A percentile compares a stretch with the other conserved stretches of the same genome.
phyloP scores from a whole-genome alignment of 345 rosid genomes.

The Gossypium sturtianum region DNA sequence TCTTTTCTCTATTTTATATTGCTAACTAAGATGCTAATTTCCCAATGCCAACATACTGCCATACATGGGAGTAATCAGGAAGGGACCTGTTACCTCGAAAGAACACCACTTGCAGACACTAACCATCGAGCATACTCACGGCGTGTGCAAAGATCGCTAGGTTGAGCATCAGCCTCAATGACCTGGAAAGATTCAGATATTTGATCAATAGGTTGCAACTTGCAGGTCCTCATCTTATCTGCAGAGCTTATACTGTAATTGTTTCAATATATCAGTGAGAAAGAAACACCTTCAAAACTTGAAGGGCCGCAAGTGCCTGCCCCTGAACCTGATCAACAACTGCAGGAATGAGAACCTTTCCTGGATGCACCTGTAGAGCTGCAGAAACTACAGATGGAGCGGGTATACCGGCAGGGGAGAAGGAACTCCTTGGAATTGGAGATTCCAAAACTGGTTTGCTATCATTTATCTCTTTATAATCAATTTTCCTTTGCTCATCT shows the following conservation, averaged over 20 bases:
- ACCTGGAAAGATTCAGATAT: conserved; percentile 43
- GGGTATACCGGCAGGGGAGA: conserved; percentile 66
- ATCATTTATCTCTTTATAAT: conserved; percentile 27
- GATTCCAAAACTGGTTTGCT: conserved; percentile 29
- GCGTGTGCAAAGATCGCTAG: conserved; percentile 76
- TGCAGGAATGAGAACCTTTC: conserved; percentile 73
- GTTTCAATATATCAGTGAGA: not conserved
- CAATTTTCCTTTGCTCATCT: conserved; percentile 27
- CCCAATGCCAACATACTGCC: conserved; percentile 11
- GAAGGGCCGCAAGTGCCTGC: conserved; percentile 83
- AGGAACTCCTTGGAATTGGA: conserved; percentile 30
- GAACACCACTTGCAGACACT: conserved; percentile 71
- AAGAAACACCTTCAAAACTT: conserved; percentile 64
- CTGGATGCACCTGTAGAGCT: conserved; percentile 61
- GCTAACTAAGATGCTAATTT: conserved; percentile 16
- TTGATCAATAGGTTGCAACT: conserved; percentile 12
- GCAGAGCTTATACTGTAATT: not conserved
- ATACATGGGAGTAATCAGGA: conserved; percentile 16
- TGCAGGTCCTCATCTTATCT: conserved; percentile 6
- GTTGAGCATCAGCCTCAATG: conserved; percentile 69
- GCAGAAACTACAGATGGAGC: conserved; percentile 73
- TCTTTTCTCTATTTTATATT: not conserved
- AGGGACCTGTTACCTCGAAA: conserved; percentile 55
- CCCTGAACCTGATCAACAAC: conserved; percentile 84
- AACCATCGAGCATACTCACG: conserved; percentile 95